Conservation (phyloP, 768 basidiomycete genomes). For the Amyloporia xantha region DNA sequence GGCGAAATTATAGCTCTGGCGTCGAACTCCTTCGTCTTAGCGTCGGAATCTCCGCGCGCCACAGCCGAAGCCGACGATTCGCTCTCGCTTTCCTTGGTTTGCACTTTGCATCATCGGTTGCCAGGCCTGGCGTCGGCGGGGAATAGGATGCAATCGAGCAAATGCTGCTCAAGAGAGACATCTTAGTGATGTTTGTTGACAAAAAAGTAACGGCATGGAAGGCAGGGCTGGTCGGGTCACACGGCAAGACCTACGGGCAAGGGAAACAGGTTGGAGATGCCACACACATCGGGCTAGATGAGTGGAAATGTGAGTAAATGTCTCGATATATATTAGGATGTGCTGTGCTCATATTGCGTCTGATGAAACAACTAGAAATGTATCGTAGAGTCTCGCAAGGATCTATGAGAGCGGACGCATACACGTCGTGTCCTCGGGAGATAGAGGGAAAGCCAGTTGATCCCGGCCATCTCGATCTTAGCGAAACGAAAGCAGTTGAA, state of each 20-base stretch:
- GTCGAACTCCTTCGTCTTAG: conserved; percentile 52
- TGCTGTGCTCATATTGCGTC: neutral
- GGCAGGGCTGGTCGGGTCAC: conserved; percentile 41
- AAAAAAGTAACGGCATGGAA: conserved; percentile 63
- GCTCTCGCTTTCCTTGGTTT: conserved; percentile 51
- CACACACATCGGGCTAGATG: conserved; percentile 17
- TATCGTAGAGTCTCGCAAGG: conserved; percentile 50
- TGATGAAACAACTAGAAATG: conserved; percentile 57
- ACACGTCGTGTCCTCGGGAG: conserved; percentile 34
- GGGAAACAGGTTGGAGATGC: conserved; percentile 18
- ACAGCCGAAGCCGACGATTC: conserved; percentile 57
- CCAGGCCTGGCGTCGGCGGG: conserved; percentile 22
- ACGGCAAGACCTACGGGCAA: conserved; percentile 20
- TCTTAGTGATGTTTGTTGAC: conserved; percentile 54
- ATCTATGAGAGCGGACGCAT: conserved; percentile 39
- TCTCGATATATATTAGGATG: neutral
- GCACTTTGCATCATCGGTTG: conserved; percentile 44
- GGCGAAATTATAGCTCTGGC: conserved; percentile 58
- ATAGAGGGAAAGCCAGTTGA: conserved; percentile 50
- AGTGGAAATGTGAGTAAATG: conserved; percentile 31
- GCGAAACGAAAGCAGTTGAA: conserved; percentile 68
- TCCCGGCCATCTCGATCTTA: conserved; percentile 60
- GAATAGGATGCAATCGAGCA: conserved; percentile 43
- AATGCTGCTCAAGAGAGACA: conserved; percentile 49
- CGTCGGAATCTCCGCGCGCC: conserved; percentile 61